Evolutionary conservation across 75 land plant genomes (phyloP).

Genomic region (Chamaecyparis obtusa): DNA sequence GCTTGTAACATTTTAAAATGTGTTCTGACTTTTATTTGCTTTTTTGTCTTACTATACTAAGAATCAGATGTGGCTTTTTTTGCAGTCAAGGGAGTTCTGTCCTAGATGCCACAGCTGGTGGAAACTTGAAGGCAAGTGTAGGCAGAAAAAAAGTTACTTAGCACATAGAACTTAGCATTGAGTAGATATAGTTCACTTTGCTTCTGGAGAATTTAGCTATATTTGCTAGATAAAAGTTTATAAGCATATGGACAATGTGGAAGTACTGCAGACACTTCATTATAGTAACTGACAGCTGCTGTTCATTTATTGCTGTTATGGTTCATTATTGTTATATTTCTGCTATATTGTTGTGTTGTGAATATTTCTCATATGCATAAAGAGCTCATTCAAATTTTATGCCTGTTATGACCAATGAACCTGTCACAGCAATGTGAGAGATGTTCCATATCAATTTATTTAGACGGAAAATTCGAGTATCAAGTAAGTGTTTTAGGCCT

Average conservation of each 20-base stretch:
- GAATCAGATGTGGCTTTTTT: not conserved
- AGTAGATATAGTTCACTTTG: not conserved
- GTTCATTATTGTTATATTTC: not conserved
- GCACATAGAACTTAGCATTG: not conserved
- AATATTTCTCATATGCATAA: not conserved
- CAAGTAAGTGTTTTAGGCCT: not conserved
- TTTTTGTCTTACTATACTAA: not conserved
- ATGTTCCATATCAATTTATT: not conserved
- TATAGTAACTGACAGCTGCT: not conserved
- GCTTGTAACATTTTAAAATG: not conserved
- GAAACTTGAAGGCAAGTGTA: conserved; percentile 69
- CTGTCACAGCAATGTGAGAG: not conserved
- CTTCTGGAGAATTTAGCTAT: not conserved
- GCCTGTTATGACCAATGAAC: not conserved
- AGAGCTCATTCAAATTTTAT: not conserved
- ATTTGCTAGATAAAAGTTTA: not conserved
- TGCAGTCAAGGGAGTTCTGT: conserved; percentile 86
- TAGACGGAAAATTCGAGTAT: not conserved
- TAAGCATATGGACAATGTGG: not conserved
- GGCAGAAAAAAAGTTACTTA: not conserved
- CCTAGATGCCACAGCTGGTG: conserved; percentile 70
- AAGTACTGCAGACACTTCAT: not conserved
- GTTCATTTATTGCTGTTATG: not conserved
- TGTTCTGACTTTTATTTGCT: not conserved
- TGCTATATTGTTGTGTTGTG: not conserved